These are phyloP conservation scores for Ormosia semicastrata DNA, from an alignment of 306 rosid genomes.

Conservation along the genomic window DNA sequence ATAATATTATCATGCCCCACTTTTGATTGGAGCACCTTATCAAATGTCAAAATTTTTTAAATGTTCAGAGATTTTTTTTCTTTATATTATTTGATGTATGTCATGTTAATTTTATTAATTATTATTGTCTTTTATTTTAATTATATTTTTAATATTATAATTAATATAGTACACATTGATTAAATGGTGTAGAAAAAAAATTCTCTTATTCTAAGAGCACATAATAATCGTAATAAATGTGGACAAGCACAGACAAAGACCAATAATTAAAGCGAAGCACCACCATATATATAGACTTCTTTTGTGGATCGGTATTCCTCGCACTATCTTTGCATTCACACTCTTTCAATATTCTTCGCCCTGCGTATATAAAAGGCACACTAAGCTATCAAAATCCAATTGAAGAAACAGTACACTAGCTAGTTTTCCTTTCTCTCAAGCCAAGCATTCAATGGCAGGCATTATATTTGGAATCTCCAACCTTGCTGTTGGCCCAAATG, in stretches of 20 bases:
- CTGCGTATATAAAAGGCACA: conserved; percentile 26
- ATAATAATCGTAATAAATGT: too few relatives aligned
- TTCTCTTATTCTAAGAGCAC: too few relatives aligned
- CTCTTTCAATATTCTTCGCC: not conserved
- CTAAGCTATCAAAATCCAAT: not conserved
- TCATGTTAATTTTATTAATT: too few relatives aligned
- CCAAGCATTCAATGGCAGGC: conserved; percentile 29
- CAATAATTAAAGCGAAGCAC: not conserved
- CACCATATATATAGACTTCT: not conserved
- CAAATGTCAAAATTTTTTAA: too few relatives aligned
- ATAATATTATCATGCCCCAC: too few relatives aligned
- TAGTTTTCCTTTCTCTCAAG: not conserved
- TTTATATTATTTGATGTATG: too few relatives aligned
- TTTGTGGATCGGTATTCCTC: conserved; percentile 10
- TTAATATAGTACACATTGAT: too few relatives aligned
- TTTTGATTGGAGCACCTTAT: too few relatives aligned
- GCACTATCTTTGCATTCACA: conserved; percentile 17
- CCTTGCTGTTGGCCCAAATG: conserved; percentile 28
- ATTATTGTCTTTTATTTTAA: too few relatives aligned
- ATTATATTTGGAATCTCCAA: conserved; percentile 30
- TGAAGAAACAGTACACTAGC: not conserved
- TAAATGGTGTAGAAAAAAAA: too few relatives aligned
- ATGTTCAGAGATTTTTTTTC: too few relatives aligned
- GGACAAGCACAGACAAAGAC: not conserved
- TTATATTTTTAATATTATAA: too few relatives aligned